These are phyloP conservation scores for Yamadazyma taylorii DNA, from an alignment of 1,139 yeast species.

Conservation along the genomic window DNA sequence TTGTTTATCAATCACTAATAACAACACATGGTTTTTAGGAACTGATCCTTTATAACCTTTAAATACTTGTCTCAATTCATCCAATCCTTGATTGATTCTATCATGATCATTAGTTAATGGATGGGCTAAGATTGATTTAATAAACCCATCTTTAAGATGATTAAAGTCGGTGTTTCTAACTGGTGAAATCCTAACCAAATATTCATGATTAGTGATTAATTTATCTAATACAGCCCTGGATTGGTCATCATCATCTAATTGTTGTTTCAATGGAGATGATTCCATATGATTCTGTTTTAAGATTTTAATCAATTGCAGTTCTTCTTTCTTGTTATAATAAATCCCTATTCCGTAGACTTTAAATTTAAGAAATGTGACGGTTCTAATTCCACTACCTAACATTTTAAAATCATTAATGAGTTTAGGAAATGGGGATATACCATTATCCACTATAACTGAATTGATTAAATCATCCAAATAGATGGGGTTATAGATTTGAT, in stretches of 20 bases:
- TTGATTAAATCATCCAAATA: slow-evolving; percentile 4
- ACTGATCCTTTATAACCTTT: slow-evolving; percentile 55
- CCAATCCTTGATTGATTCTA: slow-evolving; percentile 50
- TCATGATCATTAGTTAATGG: slow-evolving; percentile 44
- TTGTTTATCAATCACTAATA: slow-evolving; percentile 43
- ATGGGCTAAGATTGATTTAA: slow-evolving; percentile 68
- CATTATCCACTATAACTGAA: slow-evolving; percentile 44
- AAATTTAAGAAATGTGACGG: slow-evolving; percentile 79
- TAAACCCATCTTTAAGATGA: slow-evolving; percentile 86
- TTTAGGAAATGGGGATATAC: slow-evolving; percentile 54
- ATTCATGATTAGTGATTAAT: slow-evolving; percentile 41
- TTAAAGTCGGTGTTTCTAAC: slow-evolving; percentile 86
- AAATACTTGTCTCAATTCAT: slow-evolving; percentile 54
- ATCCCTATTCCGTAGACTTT: slow-evolving; percentile 87
- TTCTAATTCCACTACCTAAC: slow-evolving; percentile 77
- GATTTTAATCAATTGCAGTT: slow-evolving; percentile 43
- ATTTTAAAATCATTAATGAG: slow-evolving; percentile 42
- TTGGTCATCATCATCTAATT: slow-evolving; percentile 27
- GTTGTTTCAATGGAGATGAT: slow-evolving; percentile 15
- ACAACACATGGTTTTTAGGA: slow-evolving; percentile 61
- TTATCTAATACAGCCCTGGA: slow-evolving; percentile 54
- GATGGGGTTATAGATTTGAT: not conserved
- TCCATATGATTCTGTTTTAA: slow-evolving; percentile 20
- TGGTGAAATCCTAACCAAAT: slow-evolving; percentile 77
- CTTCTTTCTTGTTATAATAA: slow-evolving; percentile 65